A percentile compares a stretch with the other conserved stretches of the same genome.
phyloP scores from a whole-genome alignment of 768 basidiomycete species.

The Grammothele lineata region DNA sequence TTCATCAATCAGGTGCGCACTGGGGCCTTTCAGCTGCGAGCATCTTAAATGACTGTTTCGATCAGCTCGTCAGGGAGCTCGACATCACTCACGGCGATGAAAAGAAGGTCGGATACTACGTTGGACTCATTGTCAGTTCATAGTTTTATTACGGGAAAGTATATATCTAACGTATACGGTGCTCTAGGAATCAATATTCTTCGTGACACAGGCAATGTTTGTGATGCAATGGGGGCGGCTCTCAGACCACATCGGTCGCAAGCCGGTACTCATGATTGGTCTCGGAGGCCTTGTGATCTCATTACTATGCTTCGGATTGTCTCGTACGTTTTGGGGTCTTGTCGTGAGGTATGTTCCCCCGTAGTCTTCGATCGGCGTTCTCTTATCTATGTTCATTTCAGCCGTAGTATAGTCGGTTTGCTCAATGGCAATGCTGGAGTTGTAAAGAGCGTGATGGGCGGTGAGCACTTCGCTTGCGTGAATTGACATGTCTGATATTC shows the following conservation, averaged over 20 bases:
- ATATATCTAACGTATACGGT: too few species aligned
- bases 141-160: too few species aligned
- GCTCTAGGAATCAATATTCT: slow-evolving; percentile 44
- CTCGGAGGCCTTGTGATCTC: slow-evolving; percentile 29
- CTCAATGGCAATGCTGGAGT: slow-evolving; percentile 70
- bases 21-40: too few species aligned
- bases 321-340: slow-evolving; percentile 27
- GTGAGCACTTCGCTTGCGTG: slow-evolving; percentile 2
- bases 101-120: slow-evolving; percentile 44
- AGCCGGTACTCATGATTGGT: slow-evolving; percentile 41
- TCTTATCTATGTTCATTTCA: slow-evolving; percentile 16
- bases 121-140: slow-evolving; percentile 42
- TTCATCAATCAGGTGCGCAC: slow-evolving; percentile 43
- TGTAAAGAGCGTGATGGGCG: slow-evolving; percentile 64
- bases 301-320: slow-evolving; percentile 34
- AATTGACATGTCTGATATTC: not conserved
- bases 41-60: not conserved
- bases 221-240: slow-evolving; percentile 44
- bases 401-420: slow-evolving; percentile 66
- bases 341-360: slow-evolving; percentile 21
- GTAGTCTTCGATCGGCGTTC: not conserved
- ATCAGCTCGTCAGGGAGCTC: slow-evolving; percentile 39
- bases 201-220: slow-evolving; percentile 40
- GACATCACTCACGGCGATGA: slow-evolving; percentile 41
- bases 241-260: slow-evolving; percentile 45